Percentiles rank a stretch among this genome's conserved stretches.
Conservation (phyloP, 2,329 filamentous ascomycete species). For the Curvularia hawaiiensis region DNA sequence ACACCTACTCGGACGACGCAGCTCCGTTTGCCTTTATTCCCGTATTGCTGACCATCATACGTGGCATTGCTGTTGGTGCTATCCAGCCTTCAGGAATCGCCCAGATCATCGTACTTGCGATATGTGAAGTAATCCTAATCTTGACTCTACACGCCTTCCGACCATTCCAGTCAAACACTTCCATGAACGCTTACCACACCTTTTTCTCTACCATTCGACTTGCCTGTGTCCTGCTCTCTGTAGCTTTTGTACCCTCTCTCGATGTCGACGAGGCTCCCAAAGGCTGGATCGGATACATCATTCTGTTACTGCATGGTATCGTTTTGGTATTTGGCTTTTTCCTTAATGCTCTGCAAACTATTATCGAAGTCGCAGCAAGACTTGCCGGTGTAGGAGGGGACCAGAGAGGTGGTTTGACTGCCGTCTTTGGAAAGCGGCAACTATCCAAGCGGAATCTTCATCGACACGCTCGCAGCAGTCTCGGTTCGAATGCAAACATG, state of each 20-base stretch:
- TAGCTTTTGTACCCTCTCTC: constrained; percentile 81
- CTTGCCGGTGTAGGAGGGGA: constrained; percentile 83
- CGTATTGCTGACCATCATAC: constrained; percentile 80
- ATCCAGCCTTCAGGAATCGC: constrained; percentile 92
- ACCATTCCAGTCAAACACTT: constrained; percentile 87
- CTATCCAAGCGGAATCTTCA: constrained; percentile 74
- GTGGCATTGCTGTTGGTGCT: constrained; percentile 88
- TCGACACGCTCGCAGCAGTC: constrained; percentile 74
- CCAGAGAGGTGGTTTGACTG: constrained; percentile 78
- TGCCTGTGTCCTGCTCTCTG: constrained; percentile 60
- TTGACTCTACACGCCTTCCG: constrained; percentile 87
- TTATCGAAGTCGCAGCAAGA: constrained; percentile 85
- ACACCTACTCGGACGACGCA: constrained; percentile 94
- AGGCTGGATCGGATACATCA: constrained; percentile 94
- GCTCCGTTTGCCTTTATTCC: constrained; percentile 89
- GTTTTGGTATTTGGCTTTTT: constrained; percentile 92
- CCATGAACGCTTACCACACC: constrained; percentile 96
- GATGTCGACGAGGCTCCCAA: constrained; percentile 78
- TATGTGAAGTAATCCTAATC: constrained; percentile 91
- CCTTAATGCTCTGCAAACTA: constrained; percentile 86
- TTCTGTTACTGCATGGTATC: constrained; percentile 81
- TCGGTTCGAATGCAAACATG: constrained; percentile 83
- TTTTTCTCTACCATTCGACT: constrained; percentile 81
- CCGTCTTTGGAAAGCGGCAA: constrained; percentile 87
- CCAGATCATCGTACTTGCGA: constrained; percentile 88